Conservation (phyloP, 768 basidiomycete genomes). For the Suillus weaverae region DNA sequence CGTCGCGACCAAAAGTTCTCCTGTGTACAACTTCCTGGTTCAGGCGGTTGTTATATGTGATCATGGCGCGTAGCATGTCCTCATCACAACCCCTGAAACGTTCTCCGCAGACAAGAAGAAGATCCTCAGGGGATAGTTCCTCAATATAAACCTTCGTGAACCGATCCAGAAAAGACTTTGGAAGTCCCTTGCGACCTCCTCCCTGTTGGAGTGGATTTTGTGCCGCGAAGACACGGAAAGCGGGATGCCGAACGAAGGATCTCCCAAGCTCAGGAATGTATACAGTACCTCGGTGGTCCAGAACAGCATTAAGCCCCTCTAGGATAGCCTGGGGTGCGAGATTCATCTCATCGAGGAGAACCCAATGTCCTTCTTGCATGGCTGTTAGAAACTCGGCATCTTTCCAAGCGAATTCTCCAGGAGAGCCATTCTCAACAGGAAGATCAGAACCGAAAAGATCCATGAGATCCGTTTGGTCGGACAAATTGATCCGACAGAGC, state of each 20-base stretch:
- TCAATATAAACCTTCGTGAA: conserved; percentile 98
- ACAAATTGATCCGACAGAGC: conserved; percentile 92
- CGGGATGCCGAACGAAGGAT: conserved; percentile 83
- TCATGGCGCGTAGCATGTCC: conserved; percentile 67
- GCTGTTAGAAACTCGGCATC: conserved; percentile 95
- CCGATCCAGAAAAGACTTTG: conserved; percentile 95
- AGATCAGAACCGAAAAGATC: conserved; percentile 97
- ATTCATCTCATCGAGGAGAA: conserved; percentile 98
- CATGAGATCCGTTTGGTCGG: conserved; percentile 95
- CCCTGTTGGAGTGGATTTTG: conserved; percentile 97
- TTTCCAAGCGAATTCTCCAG: conserved; percentile 96
- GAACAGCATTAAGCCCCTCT: conserved; percentile 93
- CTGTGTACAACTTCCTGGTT: conserved; percentile 64
- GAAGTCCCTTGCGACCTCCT: conserved; percentile 94
- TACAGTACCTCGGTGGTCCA: conserved; percentile 94
- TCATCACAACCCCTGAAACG: conserved; percentile 64
- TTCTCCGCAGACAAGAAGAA: conserved; percentile 73
- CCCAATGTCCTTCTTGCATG: conserved; percentile 95
- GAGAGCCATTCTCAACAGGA: conserved; percentile 86
- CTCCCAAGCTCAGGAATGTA: conserved; percentile 94
- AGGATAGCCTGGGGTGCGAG: conserved; percentile 94
- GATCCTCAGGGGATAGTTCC: conserved; percentile 76
- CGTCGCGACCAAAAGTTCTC: conserved; percentile 71
- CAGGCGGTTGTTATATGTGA: conserved; percentile 73
- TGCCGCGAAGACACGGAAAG: conserved; percentile 97